Evolutionary conservation across 2,329 filamentous ascomycete genomes (phyloP).

Genomic region (Aspergillus quadricinctus): DNA sequence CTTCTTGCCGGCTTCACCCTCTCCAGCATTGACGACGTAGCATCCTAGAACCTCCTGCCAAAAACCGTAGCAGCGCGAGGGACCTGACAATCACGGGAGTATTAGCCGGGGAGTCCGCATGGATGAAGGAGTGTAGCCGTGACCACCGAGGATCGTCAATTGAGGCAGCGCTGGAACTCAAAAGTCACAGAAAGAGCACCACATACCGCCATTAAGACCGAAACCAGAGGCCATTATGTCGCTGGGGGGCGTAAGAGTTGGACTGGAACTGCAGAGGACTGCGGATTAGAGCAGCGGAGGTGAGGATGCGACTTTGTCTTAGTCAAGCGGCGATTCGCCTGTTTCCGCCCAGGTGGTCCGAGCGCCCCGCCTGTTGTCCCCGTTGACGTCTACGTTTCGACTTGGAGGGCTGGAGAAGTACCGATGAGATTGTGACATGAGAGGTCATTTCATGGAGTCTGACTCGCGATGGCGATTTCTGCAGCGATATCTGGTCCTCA

Average conservation of each 20-base stretch:
- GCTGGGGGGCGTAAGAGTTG: slow-evolving; percentile 13
- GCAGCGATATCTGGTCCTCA: slow-evolving; percentile 50
- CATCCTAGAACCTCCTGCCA: slow-evolving; percentile 99
- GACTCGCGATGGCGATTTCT: slow-evolving; percentile 33
- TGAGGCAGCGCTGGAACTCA: slow-evolving; percentile 2
- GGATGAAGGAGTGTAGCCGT: neutral
- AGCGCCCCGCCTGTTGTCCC: slow-evolving; percentile 22
- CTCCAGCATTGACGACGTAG: slow-evolving; percentile 88
- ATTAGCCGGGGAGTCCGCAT: slow-evolving; percentile 21
- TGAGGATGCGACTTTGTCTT: slow-evolving; percentile 29
- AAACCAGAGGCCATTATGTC: slow-evolving; percentile 48
- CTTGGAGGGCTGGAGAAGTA: slow-evolving; percentile 7
- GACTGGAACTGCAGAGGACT: slow-evolving; percentile 18
- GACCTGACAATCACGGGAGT: slow-evolving; percentile 44
- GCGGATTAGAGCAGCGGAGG: slow-evolving; percentile 21
- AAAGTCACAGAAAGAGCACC: neutral
- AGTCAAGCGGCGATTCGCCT: slow-evolving; percentile 9
- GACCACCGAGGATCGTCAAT: slow-evolving; percentile 13
- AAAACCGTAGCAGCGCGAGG: slow-evolving; percentile 91
- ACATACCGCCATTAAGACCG: slow-evolving; percentile 53
- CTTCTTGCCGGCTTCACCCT: slow-evolving; percentile 76
- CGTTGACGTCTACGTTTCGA: slow-evolving; percentile 19
- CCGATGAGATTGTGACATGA: neutral
- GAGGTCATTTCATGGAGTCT: neutral
- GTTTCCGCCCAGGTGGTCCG: slow-evolving; percentile 25